Conservation (phyloP, 2,329 filamentous ascomycete species). For the Aureobasidium sp. region DNA sequence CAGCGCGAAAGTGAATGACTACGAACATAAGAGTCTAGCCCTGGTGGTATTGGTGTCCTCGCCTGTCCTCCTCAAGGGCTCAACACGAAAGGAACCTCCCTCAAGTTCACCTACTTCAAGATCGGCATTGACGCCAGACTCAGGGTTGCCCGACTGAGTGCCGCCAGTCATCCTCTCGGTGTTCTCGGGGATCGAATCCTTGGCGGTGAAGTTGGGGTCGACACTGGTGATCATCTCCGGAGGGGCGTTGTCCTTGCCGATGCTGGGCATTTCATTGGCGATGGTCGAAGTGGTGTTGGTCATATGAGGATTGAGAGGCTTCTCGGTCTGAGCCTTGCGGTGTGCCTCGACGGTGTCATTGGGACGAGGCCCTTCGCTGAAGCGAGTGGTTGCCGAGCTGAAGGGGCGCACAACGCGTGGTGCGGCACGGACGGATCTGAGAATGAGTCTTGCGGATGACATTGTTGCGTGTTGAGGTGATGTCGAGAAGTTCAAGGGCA, state of each 20-base stretch:
- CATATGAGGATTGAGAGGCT: conserved; percentile 54
- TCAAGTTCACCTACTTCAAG: conserved; percentile 81
- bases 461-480: conserved; percentile 28
- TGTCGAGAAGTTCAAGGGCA: neutral
- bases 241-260: conserved; percentile 50
- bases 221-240: conserved; percentile 54
- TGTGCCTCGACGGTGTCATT: conserved; percentile 49
- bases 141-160: conserved; percentile 46
- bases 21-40: conserved; percentile 69
- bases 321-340: conserved; percentile 51
- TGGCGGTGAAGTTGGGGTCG: conserved; percentile 50
- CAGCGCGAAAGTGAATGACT: conserved; percentile 19
- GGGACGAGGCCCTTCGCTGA: conserved; percentile 36
- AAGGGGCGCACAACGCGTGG: conserved; percentile 33
- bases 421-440: conserved; percentile 40
- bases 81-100: conserved; percentile 77
- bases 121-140: conserved; percentile 51
- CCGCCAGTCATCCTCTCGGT: conserved; percentile 60
- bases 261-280: conserved; percentile 54
- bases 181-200: conserved; percentile 55
- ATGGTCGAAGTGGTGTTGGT: conserved; percentile 60
- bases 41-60: conserved; percentile 83
- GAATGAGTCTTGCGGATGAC: conserved; percentile 40
- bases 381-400: conserved; percentile 32
- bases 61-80: conserved; percentile 76